phyloP scores from a whole-genome alignment of 192 early-diverging fungal species.

The Phycomyces blakesleeanus region DNA sequence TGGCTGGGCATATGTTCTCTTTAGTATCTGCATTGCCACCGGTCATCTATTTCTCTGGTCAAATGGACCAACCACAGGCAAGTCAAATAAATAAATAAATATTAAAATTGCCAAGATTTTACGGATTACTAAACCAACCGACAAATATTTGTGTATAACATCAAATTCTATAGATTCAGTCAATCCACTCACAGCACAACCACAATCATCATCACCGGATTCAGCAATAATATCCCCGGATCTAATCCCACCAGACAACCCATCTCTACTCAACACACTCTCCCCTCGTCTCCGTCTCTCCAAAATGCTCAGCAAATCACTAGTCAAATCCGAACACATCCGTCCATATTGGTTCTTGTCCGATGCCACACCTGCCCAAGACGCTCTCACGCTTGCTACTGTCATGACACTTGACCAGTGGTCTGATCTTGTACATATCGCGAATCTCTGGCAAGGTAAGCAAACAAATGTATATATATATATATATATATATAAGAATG shows the following conservation, averaged over 20 bases:
- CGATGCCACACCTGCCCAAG: conserved; percentile 19
- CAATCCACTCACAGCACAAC: no score
- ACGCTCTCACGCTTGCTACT: conserved; percentile 39
- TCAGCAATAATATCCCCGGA: background rate
- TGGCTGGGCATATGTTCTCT: background rate
- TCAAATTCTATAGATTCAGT: background rate
- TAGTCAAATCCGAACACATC: background rate
- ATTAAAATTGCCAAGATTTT: background rate
- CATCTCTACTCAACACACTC: background rate
- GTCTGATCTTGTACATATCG: conserved; percentile 34
- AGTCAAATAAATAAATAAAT: background rate
- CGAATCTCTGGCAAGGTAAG: conserved; percentile 44
- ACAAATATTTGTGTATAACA: no score
- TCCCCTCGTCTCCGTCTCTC: conserved; percentile 1
- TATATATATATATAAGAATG: no score
- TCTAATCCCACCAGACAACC: background rate
- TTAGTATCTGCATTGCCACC: conserved; percentile 1
- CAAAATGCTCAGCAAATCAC: conserved; percentile 26
- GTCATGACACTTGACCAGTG: conserved; percentile 31
- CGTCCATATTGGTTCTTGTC: conserved; percentile 20
- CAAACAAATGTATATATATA: no score
- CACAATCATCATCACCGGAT: no score
- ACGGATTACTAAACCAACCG: no score
- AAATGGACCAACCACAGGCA: background rate
- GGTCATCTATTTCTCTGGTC: background rate